Base-by-base conservation (phyloP, 139 green algal species). In the Pseudopediastrum boryanum region DNA sequence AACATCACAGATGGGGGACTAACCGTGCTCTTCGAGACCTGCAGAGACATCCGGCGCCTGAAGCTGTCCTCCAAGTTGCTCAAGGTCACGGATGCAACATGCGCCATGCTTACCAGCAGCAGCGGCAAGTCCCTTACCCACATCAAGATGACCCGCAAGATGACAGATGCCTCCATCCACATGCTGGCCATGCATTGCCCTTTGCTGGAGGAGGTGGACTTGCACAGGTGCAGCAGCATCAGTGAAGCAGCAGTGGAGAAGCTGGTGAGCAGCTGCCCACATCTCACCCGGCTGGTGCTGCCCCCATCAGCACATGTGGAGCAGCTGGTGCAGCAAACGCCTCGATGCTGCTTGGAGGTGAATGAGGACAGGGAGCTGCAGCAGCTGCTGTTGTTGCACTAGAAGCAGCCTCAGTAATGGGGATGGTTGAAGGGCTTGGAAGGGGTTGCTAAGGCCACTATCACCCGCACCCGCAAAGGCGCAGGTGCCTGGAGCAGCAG, bases 1-100 rank as follows among this genome's bases (percentile, higher is more conserved):
- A 48, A 82, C 39, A 51, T 82, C 4, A 76, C 50, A 21, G 76
- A 82, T 38, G 38, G 64, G 39, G 76, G 76, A 51, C 62, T 82
- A 27, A 76, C 64, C 12, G 76, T 82, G 16, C 38, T 82, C 7
- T 36, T 76, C 21, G 76, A 76, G 43, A 39, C 76, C 38, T 82
- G 76, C 76, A 68, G 31, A n/a, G 2, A 58, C 21, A 64, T 82
- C 10, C 13, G 2, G 1, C 6, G 8, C 23, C 48, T 76, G 2
- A 27, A 33, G 25, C 76, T 82, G 27, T 70, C 65, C 76, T 63
- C 42, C 50, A 75, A 76, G 67, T 65, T 82, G 23, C 50, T 69
- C 35, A 82, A 82, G 33, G 76, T 70, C 7, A 70, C 61, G 19
- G 61, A 70, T n/a, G 16, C 33, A 42, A 70, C 61, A 16, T 66